These are phyloP conservation scores for Pulicaria dysenterica DNA, from an alignment of 129 eudicot genomes.

Conservation along the genomic window DNA sequence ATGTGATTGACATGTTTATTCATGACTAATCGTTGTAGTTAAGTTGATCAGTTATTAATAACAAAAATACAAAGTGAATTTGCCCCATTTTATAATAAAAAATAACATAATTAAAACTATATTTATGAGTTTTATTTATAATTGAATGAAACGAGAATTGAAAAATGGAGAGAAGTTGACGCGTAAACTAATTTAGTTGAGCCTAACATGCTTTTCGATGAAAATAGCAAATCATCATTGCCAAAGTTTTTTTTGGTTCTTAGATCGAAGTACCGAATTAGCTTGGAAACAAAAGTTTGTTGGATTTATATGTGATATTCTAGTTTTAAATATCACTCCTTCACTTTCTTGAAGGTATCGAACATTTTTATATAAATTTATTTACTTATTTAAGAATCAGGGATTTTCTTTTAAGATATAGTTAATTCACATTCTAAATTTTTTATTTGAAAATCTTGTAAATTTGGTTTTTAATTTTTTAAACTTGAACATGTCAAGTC, in stretches of 20 bases:
- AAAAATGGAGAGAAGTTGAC: conserved; percentile 3
- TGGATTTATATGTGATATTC: conserved; percentile 2
- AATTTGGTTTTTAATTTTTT: too few species aligned
- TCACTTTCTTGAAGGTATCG: too few species aligned
- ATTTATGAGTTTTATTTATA: not conserved
- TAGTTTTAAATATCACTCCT: too few species aligned
- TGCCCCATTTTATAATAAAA: not conserved
- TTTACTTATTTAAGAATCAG: too few species aligned
- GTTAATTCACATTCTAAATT: too few species aligned
- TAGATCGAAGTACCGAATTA: not conserved
- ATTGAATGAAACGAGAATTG: too few species aligned
- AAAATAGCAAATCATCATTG: not conserved
- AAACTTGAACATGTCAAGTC: too few species aligned
- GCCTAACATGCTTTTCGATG: not conserved
- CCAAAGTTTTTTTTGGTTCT: conserved; percentile 1
- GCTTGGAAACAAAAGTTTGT: conserved; percentile 15
- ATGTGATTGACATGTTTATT: not conserved
- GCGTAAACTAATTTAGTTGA: not conserved
- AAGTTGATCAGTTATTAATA: not conserved
- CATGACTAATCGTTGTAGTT: not conserved
- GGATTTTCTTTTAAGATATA: too few species aligned
- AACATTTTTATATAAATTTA: too few species aligned
- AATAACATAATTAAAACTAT: not conserved
- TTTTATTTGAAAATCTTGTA: too few species aligned
- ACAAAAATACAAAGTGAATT: not conserved